Evolutionary conservation across 2,329 filamentous ascomycete species (phyloP).

Genomic region (Sordariomycetes sp.): DNA sequence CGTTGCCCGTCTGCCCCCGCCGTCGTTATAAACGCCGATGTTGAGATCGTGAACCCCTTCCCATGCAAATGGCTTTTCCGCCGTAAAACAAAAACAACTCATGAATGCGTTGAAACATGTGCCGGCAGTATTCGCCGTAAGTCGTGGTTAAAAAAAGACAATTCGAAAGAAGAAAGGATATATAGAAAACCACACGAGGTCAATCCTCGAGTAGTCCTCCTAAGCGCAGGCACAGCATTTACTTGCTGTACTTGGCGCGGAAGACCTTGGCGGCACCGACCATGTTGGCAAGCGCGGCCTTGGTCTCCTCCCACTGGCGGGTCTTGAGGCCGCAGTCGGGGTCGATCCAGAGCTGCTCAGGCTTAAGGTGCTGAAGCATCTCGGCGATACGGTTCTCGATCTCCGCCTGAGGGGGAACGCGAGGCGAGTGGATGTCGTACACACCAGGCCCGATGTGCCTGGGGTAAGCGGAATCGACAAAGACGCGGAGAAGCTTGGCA

Average conservation of each 20-base stretch:
- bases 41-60: constrained; percentile 38
- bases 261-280: constrained; percentile 96
- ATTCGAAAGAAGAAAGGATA: constrained; percentile 4
- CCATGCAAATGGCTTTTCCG: constrained; percentile 6
- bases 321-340: constrained; percentile 99
- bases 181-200: neutral
- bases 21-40: constrained; percentile 35
- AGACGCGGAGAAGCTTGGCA: constrained; percentile 97
- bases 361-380: constrained; percentile 96
- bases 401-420: constrained; percentile 94
- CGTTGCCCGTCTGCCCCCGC: constrained; percentile 4
- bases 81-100: constrained; percentile 11
- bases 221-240: constrained; percentile 15
- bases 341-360: constrained; percentile 99
- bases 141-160: constrained; percentile 8
- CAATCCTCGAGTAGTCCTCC: neutral
- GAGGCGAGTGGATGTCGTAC: constrained; percentile 99
- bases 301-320: constrained; percentile 96
- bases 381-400: constrained; percentile 96
- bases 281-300: constrained; percentile 91
- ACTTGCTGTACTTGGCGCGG: constrained; percentile 76
- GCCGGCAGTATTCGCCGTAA: too few species aligned
- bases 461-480: constrained; percentile 92
- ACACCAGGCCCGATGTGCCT: constrained; percentile 98
- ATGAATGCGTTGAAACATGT: constrained; percentile 16